Percentiles rank a stretch among this genome's conserved stretches.
phyloP scores from a whole-genome alignment of 164 flowering plant species.

The Vitis amurensis region DNA sequence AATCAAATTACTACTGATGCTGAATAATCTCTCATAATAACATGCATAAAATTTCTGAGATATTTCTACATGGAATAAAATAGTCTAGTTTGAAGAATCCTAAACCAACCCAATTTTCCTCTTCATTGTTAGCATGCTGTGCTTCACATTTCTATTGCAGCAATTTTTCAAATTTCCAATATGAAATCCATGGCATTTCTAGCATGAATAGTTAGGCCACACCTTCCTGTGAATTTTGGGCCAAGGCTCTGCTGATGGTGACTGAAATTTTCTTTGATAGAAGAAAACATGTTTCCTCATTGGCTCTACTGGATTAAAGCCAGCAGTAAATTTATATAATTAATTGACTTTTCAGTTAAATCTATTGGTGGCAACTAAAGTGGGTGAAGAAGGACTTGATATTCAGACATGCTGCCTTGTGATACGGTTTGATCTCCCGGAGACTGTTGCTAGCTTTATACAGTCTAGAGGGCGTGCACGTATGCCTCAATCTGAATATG shows the following conservation, averaged over 20 bases:
- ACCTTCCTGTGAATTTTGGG: not conserved
- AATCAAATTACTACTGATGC: too few species aligned
- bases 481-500: constrained; percentile 95
- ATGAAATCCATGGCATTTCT: not conserved
- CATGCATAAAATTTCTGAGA: too few species aligned
- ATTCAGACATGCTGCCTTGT: constrained; percentile 98
- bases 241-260: not conserved
- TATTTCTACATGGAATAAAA: too few species aligned
- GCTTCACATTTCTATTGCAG: too few species aligned
- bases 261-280: not conserved
- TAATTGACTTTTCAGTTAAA: constrained; percentile 58
- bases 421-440: constrained; percentile 92
- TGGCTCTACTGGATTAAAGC: not conserved
- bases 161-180: too few species aligned
- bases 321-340: not conserved
- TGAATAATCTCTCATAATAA: too few species aligned
- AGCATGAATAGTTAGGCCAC: not conserved
- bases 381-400: constrained; percentile 99
- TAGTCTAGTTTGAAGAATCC: too few species aligned
- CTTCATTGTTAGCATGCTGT: too few species aligned
- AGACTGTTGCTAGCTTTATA: constrained; percentile 89
- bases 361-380: constrained; percentile 94
- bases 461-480: constrained; percentile 99
- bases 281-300: not conserved
- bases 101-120: too few species aligned